Evolutionary conservation across 2,329 filamentous ascomycete species (phyloP).

Genomic region (Coleophoma eucalyptorum): DNA sequence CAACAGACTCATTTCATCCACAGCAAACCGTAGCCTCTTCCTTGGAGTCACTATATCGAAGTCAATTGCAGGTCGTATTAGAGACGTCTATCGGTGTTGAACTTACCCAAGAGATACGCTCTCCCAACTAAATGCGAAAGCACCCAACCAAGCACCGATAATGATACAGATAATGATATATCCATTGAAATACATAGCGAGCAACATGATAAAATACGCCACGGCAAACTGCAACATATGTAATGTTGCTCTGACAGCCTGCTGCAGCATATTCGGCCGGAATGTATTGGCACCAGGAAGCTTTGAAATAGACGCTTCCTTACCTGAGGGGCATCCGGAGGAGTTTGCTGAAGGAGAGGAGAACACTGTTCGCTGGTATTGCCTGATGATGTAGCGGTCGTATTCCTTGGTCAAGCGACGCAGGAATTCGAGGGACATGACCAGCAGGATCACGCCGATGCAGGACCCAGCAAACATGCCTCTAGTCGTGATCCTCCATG

Average conservation of each 20-base stretch:
- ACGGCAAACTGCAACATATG: conserved; percentile 71
- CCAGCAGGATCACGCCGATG: conserved; percentile 73
- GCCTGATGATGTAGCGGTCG: conserved; percentile 60
- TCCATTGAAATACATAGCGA: conserved; percentile 60
- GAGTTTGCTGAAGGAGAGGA: neutral
- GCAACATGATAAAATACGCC: conserved; percentile 76
- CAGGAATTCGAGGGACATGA: conserved; percentile 67
- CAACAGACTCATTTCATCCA: conserved; percentile 9
- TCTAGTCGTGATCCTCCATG: conserved; percentile 66
- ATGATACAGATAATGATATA: conserved; percentile 82
- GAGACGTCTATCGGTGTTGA: neutral
- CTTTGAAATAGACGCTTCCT: neutral
- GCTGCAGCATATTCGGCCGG: conserved; percentile 60
- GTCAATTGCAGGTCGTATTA: neutral
- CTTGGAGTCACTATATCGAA: conserved; percentile 8
- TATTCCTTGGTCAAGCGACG: conserved; percentile 70
- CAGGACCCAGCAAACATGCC: conserved; percentile 78
- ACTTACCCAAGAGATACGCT: conserved; percentile 29
- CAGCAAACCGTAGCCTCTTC: conserved; percentile 20
- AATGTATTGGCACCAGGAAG: conserved; percentile 24
- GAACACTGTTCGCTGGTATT: conserved; percentile 36
- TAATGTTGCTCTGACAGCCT: conserved; percentile 60
- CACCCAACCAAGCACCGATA: conserved; percentile 69
- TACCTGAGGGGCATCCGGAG: neutral
- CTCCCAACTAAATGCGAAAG: conserved; percentile 73